Base-by-base conservation (phyloP, 2,329 filamentous ascomycete genomes). In the Atkinsonella texensis region DNA sequence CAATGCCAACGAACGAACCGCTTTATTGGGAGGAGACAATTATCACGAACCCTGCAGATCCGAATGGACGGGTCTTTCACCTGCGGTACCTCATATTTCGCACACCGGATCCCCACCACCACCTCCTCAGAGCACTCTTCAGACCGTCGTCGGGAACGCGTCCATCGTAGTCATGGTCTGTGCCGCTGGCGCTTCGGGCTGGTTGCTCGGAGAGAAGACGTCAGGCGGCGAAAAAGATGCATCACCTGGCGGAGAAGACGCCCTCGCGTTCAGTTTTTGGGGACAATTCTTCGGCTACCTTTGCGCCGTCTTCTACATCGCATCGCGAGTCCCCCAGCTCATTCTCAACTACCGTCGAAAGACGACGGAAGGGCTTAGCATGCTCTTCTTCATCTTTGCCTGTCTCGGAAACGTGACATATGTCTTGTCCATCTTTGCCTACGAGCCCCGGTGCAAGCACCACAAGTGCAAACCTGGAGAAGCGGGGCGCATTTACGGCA, bases 381-480 rank as follows among this genome's bases (percentile, higher is more conserved):
- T 96, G 70, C 77, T 97, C 11, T 98, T 97, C 70, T 97, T 97
- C 72, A 74, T 97, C 20, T 97, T 98, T 65, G 93, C 93, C 4
- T 97, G 91, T 64, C 80, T 97, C 6, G 93, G 93, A 2, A 98
- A 98, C 65, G 68, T 95, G 57, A 96, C 90, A 0, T 97, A 94
- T 62, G 90, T 96, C 17, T 72, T 95, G 39, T 90, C 85, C 39
- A 97, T 98, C 59, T 77, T 97, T 56, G 90, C 89, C 1, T 97
- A 89, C 62, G 87, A 90, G 53, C 88, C 90, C 0, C 72, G 77
- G 32, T 95, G 88, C 56, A 65, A 63, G 32, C 63, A 63, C 28
- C 59, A 69, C 57, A 53, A 65, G 13, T 95, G 90, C 69, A 66
- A 65, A 28, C 70, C 74, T 0, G 86, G 83, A 0, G 88, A 95